A percentile compares a stretch with the other conserved stretches of the same genome.
Conservation (phyloP, 306 rosid species). For the Cicer judaicum region DNA sequence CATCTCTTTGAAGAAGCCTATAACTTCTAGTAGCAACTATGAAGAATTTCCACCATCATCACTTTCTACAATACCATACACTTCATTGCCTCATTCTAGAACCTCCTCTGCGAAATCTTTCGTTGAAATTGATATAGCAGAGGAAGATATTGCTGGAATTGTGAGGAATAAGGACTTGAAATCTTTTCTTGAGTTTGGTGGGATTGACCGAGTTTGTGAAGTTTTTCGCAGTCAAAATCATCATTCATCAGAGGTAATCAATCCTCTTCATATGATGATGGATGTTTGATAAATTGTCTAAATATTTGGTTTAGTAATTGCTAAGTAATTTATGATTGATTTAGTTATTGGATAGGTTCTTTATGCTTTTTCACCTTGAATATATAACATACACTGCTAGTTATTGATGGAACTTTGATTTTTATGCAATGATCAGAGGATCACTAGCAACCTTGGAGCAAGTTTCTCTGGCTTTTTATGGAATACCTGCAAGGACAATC, state of each 20-base stretch:
- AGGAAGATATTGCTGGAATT: conserved; percentile 35
- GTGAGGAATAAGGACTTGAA: conserved; percentile 49
- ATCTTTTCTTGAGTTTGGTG: conserved; percentile 41
- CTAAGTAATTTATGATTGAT: too few relatives aligned
- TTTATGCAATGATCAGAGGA: conserved; percentile 11
- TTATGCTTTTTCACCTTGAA: too few relatives aligned
- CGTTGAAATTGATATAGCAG: conserved; percentile 17
- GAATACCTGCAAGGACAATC: conserved; percentile 45
- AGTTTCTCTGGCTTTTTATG: conserved; percentile 42
- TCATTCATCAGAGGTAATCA: conserved; percentile 48
- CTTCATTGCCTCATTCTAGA: conserved; percentile 21
- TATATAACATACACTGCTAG: too few relatives aligned
- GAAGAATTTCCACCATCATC: conserved; percentile 24
- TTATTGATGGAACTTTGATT: conserved; percentile 32
- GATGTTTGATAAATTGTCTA: not conserved
- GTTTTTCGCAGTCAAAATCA: conserved; percentile 38
- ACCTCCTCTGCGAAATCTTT: conserved; percentile 44
- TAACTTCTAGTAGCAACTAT: not conserved
- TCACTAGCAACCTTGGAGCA: not conserved
- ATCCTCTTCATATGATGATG: conserved; percentile 21
- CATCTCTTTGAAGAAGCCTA: conserved; percentile 39
- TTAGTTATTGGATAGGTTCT: too few relatives aligned
- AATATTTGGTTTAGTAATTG: too few relatives aligned
- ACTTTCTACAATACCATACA: not conserved
- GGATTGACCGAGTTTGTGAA: conserved; percentile 39